Base-by-base conservation (phyloP, 2,329 filamentous ascomycete species). In the Diaporthe capsici region DNA sequence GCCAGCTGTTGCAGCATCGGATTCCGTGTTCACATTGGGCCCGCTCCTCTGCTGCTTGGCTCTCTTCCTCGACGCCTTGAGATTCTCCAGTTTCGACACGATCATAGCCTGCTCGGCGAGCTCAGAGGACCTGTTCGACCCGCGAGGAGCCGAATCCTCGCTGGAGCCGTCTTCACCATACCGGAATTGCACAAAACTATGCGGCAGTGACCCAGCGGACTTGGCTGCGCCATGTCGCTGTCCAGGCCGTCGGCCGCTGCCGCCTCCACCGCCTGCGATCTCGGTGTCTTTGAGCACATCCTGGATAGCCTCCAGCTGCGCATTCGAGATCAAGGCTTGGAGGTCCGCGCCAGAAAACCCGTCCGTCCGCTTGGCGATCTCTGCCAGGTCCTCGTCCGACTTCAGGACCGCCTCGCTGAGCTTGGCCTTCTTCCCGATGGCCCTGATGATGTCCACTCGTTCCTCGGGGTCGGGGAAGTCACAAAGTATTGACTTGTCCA, bases 251-350 rank as follows among this genome's bases (percentile, higher is more conserved):
- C 82, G 84, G 78, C 75, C 84, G 81, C 78, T 82, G 34, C 49
- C 68, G 47, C 51, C 82, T 71, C 84, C 82, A 77, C 81, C 83
- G n/a, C 83, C 81, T 20, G 80, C 79, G 5, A 79, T 75, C 55
- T 84, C 80, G 58, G 91, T 87, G 80, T 93, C 91, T 72, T 92
- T 93, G 0, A 99, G 90, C 3, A 97, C 92, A 79, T 98, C 96
- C 82, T 99, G 97, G 78, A 99, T 98, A 39, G 97, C 97, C 85
- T 98, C 96, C 8, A 99, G 90, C 83, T 99, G 97, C 0, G 97
- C 96, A 79, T 99, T 99, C 80, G 98, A 98, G 58, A 98, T 92
- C 9, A 99, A 90, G 0, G 96, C 97, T 83, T 99, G 97, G 4
- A 99, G 87, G 85, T 99, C 97, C 1, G 97, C 97, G 17, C 97